phyloP scores from a whole-genome alignment of 495 filamentous ascomycete species.

The Talaromyces borbonicus region DNA sequence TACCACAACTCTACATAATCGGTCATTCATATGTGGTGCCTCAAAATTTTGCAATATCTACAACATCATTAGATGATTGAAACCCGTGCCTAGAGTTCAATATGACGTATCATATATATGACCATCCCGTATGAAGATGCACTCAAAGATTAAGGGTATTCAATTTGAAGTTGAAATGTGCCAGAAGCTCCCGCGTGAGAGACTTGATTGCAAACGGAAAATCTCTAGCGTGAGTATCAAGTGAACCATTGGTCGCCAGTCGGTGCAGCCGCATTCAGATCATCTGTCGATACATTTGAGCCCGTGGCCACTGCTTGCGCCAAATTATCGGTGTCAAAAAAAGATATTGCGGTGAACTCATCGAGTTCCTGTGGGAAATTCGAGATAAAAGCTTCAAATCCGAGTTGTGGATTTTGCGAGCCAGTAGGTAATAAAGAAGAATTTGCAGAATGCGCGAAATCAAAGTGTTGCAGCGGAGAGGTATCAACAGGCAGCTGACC shows the following conservation, averaged over 20 bases:
- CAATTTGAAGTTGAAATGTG: too few species aligned
- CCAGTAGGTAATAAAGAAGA: conserved; percentile 23
- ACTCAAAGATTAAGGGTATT: too few species aligned
- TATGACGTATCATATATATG: too few species aligned
- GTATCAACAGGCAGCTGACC: conserved; percentile 1
- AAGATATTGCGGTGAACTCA: conserved; percentile 38
- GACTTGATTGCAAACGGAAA: too few species aligned
- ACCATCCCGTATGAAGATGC: too few species aligned
- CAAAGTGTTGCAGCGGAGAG: neutral
- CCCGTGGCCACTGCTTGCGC: neutral
- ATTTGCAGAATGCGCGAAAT: conserved; percentile 18
- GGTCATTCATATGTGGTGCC: too few species aligned
- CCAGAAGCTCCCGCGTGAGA: too few species aligned
- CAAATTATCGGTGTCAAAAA: conserved; percentile 30
- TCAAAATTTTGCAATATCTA: too few species aligned
- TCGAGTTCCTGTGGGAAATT: conserved; percentile 38
- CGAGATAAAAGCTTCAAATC: conserved; percentile 37
- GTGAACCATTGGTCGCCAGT: neutral
- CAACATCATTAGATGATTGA: too few species aligned
- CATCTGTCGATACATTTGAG: neutral
- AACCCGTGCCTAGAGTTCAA: too few species aligned
- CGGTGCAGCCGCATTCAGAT: neutral
- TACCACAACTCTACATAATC: too few species aligned
- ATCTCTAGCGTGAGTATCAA: too few species aligned
- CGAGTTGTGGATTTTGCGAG: conserved; percentile 30